phyloP scores from a whole-genome alignment of 306 rosid genomes.

The Gillenia trifoliata region DNA sequence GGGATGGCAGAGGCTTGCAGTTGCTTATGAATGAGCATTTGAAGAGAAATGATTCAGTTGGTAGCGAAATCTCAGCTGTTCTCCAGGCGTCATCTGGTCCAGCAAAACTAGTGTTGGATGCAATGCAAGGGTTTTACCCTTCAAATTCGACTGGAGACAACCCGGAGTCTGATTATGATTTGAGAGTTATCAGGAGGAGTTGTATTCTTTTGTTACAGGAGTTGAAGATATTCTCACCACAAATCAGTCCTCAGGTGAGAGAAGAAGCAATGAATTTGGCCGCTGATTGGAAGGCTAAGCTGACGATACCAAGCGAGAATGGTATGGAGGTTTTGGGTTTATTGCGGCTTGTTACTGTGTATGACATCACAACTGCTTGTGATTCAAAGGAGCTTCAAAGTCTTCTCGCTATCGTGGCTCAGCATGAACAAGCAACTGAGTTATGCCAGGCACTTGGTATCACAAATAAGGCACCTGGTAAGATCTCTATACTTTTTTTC shows the following conservation, averaged over 20 bases:
- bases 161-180: conserved; percentile 10
- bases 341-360: conserved; percentile 36
- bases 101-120: background rate
- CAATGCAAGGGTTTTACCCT: conserved; percentile 15
- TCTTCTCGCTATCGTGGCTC: conserved; percentile 12
- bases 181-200: conserved; percentile 14
- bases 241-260: conserved; percentile 22
- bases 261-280: conserved; percentile 36
- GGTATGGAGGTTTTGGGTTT: conserved; percentile 31
- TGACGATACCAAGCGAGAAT: conserved; percentile 12
- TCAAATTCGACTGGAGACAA: conserved; percentile 5
- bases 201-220: conserved; percentile 22
- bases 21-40: background rate
- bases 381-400: conserved; percentile 19
- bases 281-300: conserved; percentile 33
- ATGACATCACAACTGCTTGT: conserved; percentile 18
- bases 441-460: conserved; percentile 28
- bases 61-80: background rate
- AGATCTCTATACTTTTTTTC: background rate
- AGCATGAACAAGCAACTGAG: conserved; percentile 21
- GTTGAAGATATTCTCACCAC: conserved; percentile 27
- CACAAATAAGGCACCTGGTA: conserved; percentile 28
- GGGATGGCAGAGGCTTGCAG: background rate
- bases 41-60: conserved; percentile 5
- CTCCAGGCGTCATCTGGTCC: conserved; percentile 17